phyloP scores from a whole-genome alignment of 352 stramenopile species.

The Phytophthora sp. region DNA sequence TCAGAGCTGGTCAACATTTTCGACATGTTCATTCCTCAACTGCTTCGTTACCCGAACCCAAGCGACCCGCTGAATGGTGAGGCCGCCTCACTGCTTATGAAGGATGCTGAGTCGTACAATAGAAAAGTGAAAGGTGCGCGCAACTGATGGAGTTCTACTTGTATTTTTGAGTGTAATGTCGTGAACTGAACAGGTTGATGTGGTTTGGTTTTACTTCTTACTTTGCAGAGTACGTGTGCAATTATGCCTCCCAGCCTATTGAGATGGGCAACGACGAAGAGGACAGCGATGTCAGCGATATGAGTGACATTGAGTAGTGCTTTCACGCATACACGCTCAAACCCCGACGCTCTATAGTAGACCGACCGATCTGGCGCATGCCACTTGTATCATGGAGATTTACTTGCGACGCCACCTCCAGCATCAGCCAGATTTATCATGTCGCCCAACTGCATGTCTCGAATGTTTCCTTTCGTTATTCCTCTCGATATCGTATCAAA shows the following conservation, averaged over 20 bases:
- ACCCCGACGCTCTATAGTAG: conserved; percentile 25
- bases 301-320: conserved; percentile 75
- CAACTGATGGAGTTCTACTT: too few species aligned
- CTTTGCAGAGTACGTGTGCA: conserved; percentile 75
- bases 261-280: conserved; percentile 75
- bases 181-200: too few species aligned
- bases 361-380: conserved; percentile 27
- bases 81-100: conserved; percentile 89
- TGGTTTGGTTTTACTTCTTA: background rate
- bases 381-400: conserved; percentile 1
- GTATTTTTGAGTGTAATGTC: too few species aligned
- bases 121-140: conserved; percentile 84
- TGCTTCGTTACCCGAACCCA: conserved; percentile 93
- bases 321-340: background rate
- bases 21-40: conserved; percentile 93
- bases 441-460: conserved; percentile 25
- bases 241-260: conserved; percentile 79
- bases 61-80: conserved; percentile 92
- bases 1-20: conserved; percentile 94
- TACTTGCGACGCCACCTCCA: conserved; percentile 1
- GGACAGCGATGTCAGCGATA: conserved; percentile 85
- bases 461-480: conserved; percentile 33
- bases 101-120: conserved; percentile 88
- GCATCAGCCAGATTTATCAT: conserved; percentile 18
- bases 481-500: conserved; percentile 27